phyloP scores from a whole-genome alignment of 2,329 filamentous ascomycete species.

The Aspergillus aculeatus region DNA sequence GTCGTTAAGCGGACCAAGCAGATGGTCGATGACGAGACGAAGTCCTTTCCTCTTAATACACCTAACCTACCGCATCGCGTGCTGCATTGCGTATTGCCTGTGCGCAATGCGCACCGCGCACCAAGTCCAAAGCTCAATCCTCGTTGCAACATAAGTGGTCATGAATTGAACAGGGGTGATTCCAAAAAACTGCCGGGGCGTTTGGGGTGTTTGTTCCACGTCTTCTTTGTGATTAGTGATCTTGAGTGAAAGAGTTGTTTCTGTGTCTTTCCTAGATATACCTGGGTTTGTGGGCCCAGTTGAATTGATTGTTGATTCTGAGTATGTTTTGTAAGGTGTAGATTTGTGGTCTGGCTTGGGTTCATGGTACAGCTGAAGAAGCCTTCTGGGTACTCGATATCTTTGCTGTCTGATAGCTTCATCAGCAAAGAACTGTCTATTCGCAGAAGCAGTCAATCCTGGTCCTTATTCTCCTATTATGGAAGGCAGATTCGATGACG shows the following conservation, averaged over 20 bases:
- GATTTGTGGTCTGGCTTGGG: no score
- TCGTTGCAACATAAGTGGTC: conserved; percentile 13
- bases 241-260: conserved; percentile 33
- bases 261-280: conserved; percentile 10
- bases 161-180: conserved; percentile 14
- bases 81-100: neutral
- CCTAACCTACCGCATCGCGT: conserved; percentile 14
- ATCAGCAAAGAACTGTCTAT: no score
- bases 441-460: no score
- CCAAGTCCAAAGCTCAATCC: neutral
- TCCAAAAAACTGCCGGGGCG: conserved; percentile 17
- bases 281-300: neutral
- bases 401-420: no score
- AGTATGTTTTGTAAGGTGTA: no score
- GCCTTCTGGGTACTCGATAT: no score
- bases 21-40: conserved; percentile 26
- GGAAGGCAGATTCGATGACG: no score
- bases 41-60: conserved; percentile 26
- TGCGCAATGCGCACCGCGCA: no score
- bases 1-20: conserved; percentile 33
- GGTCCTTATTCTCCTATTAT: no score
- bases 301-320: neutral
- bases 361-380: no score
- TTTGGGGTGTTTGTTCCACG: conserved; percentile 20
- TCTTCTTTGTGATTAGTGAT: conserved; percentile 25